phyloP scores from a whole-genome alignment of 2,329 filamentous ascomycete species.

The Cladosporium sp. region DNA sequence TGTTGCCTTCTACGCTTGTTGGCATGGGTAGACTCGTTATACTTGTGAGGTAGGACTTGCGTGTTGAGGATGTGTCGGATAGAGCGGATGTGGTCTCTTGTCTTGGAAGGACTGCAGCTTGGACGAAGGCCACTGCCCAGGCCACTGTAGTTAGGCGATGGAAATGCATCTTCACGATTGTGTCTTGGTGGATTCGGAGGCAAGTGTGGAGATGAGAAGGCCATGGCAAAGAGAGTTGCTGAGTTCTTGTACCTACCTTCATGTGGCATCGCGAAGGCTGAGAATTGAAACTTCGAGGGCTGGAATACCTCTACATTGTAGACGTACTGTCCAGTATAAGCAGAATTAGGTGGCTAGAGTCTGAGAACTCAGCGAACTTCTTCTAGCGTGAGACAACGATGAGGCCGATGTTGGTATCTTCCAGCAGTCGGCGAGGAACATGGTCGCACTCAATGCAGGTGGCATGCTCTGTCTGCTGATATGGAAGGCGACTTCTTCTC shows the following conservation, averaged over 20 bases:
- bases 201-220: constrained; percentile 1
- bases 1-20: constrained; percentile 6
- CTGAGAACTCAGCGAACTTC: neutral
- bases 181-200: neutral
- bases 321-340: neutral
- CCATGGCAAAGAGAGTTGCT: constrained; percentile 1
- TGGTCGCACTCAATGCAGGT: neutral
- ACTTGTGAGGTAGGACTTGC: constrained; percentile 3
- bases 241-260: constrained; percentile 7
- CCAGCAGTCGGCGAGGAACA: neutral
- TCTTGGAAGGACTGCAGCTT: constrained; percentile 8
- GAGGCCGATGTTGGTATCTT: neutral
- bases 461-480: neutral
- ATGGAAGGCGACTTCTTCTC: too few relatives aligned
- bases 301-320: neutral
- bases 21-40: constrained; percentile 8
- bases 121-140: neutral
- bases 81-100: constrained; percentile 3
- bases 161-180: constrained; percentile 1
- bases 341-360: constrained; percentile 9
- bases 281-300: constrained; percentile 10
- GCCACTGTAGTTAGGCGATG: constrained; percentile 3
- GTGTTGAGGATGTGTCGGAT: constrained; percentile 3
- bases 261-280: constrained; percentile 3
- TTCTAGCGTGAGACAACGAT: neutral